phyloP scores from a whole-genome alignment of 139 green algal species.

The Axilococcus clingmanii region DNA sequence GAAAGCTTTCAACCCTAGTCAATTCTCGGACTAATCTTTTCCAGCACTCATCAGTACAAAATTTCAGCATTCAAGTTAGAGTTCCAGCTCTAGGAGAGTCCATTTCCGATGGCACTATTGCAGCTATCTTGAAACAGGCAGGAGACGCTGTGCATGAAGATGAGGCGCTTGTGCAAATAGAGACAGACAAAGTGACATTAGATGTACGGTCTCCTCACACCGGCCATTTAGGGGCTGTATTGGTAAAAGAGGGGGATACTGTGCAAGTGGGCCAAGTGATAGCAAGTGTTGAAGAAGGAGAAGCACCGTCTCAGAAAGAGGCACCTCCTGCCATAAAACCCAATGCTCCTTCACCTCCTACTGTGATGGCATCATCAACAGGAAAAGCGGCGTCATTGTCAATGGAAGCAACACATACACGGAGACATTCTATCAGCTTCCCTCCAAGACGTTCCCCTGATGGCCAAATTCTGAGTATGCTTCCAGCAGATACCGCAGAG shows the following conservation, averaged over 20 bases:
- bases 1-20: not conserved
- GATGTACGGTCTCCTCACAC: slow-evolving; percentile 28
- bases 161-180: slow-evolving; percentile 27
- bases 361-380: not conserved
- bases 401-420: not conserved
- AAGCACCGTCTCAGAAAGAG: slow-evolving; percentile 3
- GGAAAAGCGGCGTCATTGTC: not conserved
- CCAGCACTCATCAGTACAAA: not conserved
- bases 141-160: slow-evolving; percentile 28
- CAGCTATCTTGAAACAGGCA: slow-evolving; percentile 15
- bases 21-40: slow-evolving; percentile 2
- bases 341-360: not conserved
- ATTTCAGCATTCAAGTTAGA: slow-evolving; percentile 14
- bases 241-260: slow-evolving; percentile 29
- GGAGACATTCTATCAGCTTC: slow-evolving; percentile 23
- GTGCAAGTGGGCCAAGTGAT: slow-evolving; percentile 24
- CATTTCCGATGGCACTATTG: slow-evolving; percentile 26
- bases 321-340: not conserved
- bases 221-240: slow-evolving; percentile 20
- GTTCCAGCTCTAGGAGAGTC: slow-evolving; percentile 27
- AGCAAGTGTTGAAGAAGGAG: slow-evolving; percentile 12
- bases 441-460: slow-evolving; percentile 23
- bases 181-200: slow-evolving; percentile 35
- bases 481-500: slow-evolving; percentile 13
- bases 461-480: slow-evolving; percentile 22